phyloP scores from a whole-genome alignment of 768 basidiomycete species.

The Kwoniella sp. region DNA sequence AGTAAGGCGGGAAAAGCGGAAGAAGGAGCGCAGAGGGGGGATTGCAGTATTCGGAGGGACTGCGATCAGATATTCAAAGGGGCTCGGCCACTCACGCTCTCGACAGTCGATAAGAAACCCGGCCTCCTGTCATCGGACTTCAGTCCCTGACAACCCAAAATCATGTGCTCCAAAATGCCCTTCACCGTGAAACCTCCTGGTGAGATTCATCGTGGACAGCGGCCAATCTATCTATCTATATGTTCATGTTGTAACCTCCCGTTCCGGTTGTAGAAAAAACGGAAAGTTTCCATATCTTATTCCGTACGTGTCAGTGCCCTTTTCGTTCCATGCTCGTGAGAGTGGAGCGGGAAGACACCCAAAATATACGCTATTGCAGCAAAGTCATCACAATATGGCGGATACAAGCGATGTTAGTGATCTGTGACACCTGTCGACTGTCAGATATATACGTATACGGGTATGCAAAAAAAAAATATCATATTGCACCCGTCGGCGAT shows the following conservation, averaged over 20 bases:
- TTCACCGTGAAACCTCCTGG: neutral
- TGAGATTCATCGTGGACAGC: neutral
- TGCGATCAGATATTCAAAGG: neutral
- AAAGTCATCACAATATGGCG: no score
- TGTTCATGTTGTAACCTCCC: constrained; percentile 12
- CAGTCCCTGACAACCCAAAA: neutral
- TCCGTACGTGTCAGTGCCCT: neutral
- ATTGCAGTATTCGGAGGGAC: neutral
- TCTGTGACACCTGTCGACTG: no score
- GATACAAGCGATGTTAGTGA: no score
- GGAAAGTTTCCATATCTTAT: neutral
- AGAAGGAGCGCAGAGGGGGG: neutral
- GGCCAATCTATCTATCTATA: neutral
- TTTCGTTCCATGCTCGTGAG: neutral
- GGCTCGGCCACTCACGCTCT: no score
- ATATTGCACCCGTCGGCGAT: no score
- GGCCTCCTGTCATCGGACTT: no score
- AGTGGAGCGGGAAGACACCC: no score
- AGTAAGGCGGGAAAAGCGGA: constrained; percentile 4
- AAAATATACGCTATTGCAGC: no score
- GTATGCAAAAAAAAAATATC: no score
- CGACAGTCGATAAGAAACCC: no score
- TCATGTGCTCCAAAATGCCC: constrained; percentile 1
- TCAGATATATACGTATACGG: no score
- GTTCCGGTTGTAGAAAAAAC: neutral